A percentile compares a stretch with the other conserved stretches of the same genome.
Evolutionary conservation across 2,329 filamentous ascomycete genomes (phyloP).

Genomic region (Shiraia sp.): DNA sequence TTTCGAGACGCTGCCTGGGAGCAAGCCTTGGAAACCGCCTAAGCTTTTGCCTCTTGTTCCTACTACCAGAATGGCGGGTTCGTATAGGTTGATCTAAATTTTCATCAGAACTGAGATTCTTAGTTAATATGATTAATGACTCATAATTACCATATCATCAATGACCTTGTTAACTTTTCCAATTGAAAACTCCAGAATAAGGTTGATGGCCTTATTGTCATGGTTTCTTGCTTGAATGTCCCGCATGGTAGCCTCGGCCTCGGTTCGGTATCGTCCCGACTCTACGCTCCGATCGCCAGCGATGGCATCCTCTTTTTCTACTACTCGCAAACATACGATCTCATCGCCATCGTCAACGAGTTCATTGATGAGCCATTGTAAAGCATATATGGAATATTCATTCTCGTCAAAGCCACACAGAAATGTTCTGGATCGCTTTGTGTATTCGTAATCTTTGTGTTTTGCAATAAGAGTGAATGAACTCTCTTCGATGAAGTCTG

Average conservation of each 20-base stretch:
- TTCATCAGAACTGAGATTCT: slow-evolving; percentile 5
- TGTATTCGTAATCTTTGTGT: slow-evolving; percentile 82
- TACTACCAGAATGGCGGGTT: slow-evolving; percentile 88
- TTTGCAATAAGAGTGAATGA: slow-evolving; percentile 83
- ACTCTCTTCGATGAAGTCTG: slow-evolving; percentile 59
- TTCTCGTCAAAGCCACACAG: slow-evolving; percentile 91
- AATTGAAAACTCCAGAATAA: slow-evolving; percentile 84
- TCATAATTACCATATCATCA: slow-evolving; percentile 76
- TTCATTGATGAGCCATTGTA: slow-evolving; percentile 91
- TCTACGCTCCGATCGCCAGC: slow-evolving; percentile 64
- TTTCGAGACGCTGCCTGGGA: slow-evolving; percentile 89
- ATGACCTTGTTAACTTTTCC: slow-evolving; percentile 91
- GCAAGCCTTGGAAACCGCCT: slow-evolving; percentile 81
- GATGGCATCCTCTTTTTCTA: slow-evolving; percentile 79
- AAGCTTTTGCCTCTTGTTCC: slow-evolving; percentile 84
- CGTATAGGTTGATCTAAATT: slow-evolving; percentile 81
- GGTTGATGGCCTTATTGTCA: slow-evolving; percentile 79
- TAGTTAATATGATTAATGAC: neutral
- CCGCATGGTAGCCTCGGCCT: slow-evolving; percentile 75
- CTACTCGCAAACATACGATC: slow-evolving; percentile 84
- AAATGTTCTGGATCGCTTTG: slow-evolving; percentile 81
- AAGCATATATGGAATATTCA: slow-evolving; percentile 86
- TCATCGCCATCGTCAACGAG: slow-evolving; percentile 93
- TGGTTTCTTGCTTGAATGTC: slow-evolving; percentile 79
- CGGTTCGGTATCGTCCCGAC: slow-evolving; percentile 72